Conservation (phyloP, 257 asterid species). For the Vinca minor region DNA sequence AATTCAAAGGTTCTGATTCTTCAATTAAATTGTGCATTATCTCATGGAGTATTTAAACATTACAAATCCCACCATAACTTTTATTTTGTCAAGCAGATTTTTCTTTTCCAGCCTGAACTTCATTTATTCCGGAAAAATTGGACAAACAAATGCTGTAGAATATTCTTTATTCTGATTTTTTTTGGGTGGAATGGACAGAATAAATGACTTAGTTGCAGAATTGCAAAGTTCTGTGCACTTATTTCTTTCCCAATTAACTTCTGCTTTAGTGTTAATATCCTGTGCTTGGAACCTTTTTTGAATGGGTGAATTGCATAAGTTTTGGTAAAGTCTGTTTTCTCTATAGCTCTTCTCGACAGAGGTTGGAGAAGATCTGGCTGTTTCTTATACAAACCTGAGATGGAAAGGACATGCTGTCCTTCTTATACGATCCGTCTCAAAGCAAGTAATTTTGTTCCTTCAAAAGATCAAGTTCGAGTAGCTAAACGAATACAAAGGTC, state of each 20-base stretch:
- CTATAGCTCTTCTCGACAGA: slow-evolving; percentile 83
- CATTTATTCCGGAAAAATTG: not conserved
- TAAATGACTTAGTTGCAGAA: not conserved
- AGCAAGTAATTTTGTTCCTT: slow-evolving; percentile 68
- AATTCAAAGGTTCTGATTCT: not conserved
- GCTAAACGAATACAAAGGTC: slow-evolving; percentile 77
- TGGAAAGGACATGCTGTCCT: slow-evolving; percentile 96
- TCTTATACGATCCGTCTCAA: slow-evolving; percentile 87
- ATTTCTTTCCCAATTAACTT: not conserved
- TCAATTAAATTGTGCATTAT: too few relatives aligned
- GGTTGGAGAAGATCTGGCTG: slow-evolving; percentile 99
- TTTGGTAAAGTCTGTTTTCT: slow-evolving; percentile 9
- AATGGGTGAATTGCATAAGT: not conserved
- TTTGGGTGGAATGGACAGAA: not conserved
- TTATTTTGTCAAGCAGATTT: not conserved
- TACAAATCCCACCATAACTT: not conserved
- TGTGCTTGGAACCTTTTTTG: not conserved
- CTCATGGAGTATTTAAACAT: not conserved
- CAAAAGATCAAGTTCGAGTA: slow-evolving; percentile 86
- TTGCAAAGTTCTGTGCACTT: not conserved
- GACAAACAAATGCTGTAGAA: not conserved
- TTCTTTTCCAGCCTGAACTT: not conserved
- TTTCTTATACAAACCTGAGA: slow-evolving; percentile 89
- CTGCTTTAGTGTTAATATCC: slow-evolving; percentile 2
- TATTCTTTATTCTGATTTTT: not conserved